Conservation (phyloP, 768 basidiomycete genomes). For the Tremella yokohamensis region DNA sequence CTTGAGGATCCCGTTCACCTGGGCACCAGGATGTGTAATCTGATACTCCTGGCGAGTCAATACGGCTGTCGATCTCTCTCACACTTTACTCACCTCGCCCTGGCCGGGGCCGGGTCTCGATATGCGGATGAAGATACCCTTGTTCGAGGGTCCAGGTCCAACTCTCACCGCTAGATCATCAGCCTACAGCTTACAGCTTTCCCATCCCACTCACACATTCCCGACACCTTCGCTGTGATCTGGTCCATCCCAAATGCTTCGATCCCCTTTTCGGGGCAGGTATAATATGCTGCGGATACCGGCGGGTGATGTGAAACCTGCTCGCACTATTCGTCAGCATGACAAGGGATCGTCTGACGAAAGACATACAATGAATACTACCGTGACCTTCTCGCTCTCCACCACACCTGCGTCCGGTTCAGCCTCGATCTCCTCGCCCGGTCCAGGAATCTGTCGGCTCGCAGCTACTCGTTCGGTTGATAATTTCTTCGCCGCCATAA, state of each 20-base stretch:
- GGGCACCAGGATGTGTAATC: conserved; percentile 82
- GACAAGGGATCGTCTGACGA: conserved; percentile 1
- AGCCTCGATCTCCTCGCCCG: conserved; percentile 48
- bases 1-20: conserved; percentile 85
- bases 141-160: conserved; percentile 73
- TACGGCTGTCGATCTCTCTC: conserved; percentile 3
- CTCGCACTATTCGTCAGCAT: conserved; percentile 59
- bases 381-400: conserved; percentile 57
- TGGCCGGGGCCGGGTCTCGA: conserved; percentile 68
- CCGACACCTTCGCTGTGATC: conserved; percentile 85
- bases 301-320: conserved; percentile 98
- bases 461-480: conserved; percentile 4
- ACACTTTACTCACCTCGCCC: conserved; percentile 57
- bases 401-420: conserved; percentile 52
- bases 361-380: conserved; percentile 61
- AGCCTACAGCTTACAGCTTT: neutral
- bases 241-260: conserved; percentile 79
- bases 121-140: conserved; percentile 79
- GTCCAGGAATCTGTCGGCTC: conserved; percentile 34
- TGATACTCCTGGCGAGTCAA: conserved; percentile 58
- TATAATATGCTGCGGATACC: conserved; percentile 75
- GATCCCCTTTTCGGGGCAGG: conserved; percentile 68
- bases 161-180: conserved; percentile 42
- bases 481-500: neutral
- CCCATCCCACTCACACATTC: conserved; percentile 58